Percentiles rank a stretch among this genome's conserved stretches.
phyloP scores from a whole-genome alignment of 257 asterid species.

The Capsicum chinense region DNA sequence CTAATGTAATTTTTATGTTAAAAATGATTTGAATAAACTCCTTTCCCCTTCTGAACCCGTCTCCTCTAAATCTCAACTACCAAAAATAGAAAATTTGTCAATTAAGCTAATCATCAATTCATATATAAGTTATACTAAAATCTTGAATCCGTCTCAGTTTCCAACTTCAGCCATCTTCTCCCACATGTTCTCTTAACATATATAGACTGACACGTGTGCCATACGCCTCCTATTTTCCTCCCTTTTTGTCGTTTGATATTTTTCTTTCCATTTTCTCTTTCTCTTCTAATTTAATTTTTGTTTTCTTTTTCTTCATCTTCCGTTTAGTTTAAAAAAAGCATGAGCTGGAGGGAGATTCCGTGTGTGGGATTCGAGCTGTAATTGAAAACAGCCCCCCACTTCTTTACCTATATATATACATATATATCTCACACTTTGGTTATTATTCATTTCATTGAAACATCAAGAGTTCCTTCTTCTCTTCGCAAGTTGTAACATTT shows the following conservation, averaged over 20 bases:
- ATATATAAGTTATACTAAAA: not conserved
- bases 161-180: not conserved
- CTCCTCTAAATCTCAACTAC: too few species aligned
- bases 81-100: too few species aligned
- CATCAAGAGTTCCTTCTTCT: not conserved
- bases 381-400: constrained; percentile 39
- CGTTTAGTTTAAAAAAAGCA: constrained; percentile 33
- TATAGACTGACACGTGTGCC: constrained; percentile 27
- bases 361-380: constrained; percentile 74
- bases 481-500: not conserved
- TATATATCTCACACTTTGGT: constrained; percentile 25
- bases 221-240: not conserved
- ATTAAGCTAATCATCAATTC: too few species aligned
- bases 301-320: not conserved
- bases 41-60: too few species aligned
- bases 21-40: too few species aligned
- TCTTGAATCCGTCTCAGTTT: not conserved
- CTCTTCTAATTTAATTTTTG: not conserved
- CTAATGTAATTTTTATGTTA: too few species aligned
- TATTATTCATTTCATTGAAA: constrained; percentile 30
- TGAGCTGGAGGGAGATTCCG: constrained; percentile 78
- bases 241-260: not conserved
- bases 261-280: constrained; percentile 27
- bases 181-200: constrained; percentile 8
- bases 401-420: constrained; percentile 52